phyloP scores from a whole-genome alignment of 2,329 filamentous ascomycete genomes.

The Alternaria brassicicola region DNA sequence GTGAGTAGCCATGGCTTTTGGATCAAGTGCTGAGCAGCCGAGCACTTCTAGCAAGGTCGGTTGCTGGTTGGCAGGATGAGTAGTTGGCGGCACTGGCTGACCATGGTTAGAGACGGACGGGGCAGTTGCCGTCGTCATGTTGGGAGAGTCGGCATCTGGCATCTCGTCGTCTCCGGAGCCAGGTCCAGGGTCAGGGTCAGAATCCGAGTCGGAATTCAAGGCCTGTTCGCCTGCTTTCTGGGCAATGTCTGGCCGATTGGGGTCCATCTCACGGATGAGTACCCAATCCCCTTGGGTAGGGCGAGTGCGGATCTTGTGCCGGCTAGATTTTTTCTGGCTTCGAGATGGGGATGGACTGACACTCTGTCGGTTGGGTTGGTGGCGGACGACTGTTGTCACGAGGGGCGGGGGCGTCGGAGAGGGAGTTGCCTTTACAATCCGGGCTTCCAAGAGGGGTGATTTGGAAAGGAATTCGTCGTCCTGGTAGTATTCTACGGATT shows the following conservation, averaged over 20 bases:
- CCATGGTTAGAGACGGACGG: slow-evolving; percentile 2
- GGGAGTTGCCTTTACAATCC: slow-evolving; percentile 53
- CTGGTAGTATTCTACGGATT: slow-evolving; percentile 50
- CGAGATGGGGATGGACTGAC: slow-evolving; percentile 52
- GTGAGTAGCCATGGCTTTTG: slow-evolving; percentile 19
- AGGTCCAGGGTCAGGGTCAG: slow-evolving; percentile 49
- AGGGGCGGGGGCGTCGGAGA: slow-evolving; percentile 57
- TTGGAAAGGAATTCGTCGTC: slow-evolving; percentile 57
- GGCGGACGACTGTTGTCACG: slow-evolving; percentile 31
- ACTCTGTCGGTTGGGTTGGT: slow-evolving; percentile 33
- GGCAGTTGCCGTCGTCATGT: slow-evolving; percentile 15
- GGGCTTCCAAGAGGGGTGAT: slow-evolving; percentile 51
- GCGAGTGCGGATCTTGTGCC: slow-evolving; percentile 55
- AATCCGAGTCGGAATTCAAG: slow-evolving; percentile 53
- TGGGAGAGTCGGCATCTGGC: slow-evolving; percentile 33
- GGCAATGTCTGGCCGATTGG: slow-evolving; percentile 70
- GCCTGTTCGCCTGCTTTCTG: slow-evolving; percentile 60
- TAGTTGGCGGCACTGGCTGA: slow-evolving; percentile 11
- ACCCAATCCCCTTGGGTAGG: slow-evolving; percentile 69
- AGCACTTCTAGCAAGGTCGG: slow-evolving; percentile 28
- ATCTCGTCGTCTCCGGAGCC: slow-evolving; percentile 50
- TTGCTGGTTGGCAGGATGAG: slow-evolving; percentile 18
- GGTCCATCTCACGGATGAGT: slow-evolving; percentile 68
- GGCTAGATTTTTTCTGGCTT: slow-evolving; percentile 57
- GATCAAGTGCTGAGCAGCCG: slow-evolving; percentile 8